Conservation (phyloP, 1,284 basidiomycete genomes). For the Tranzscheliella williamsii region DNA sequence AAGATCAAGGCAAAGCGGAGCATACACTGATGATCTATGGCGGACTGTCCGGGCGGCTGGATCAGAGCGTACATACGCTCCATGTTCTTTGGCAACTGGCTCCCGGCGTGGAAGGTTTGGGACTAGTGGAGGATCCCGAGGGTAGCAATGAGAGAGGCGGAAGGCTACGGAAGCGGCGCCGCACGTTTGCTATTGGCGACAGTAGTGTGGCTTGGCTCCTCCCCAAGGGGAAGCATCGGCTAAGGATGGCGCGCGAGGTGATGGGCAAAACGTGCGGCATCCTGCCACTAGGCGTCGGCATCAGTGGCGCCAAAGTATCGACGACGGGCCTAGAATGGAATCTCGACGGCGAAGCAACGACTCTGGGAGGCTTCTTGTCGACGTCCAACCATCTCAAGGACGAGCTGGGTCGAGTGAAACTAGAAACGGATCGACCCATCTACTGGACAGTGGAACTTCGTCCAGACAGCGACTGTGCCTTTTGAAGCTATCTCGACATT, state of each 20-base stretch:
- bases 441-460: conserved; percentile 79
- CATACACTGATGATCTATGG: conserved; percentile 74
- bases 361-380: conserved; percentile 66
- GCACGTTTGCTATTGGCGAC: conserved; percentile 78
- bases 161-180: conserved; percentile 64
- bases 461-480: conserved; percentile 15
- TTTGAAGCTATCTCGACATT: background rate
- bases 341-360: conserved; percentile 62
- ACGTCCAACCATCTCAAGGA: conserved; percentile 81
- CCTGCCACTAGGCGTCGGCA: conserved; percentile 74
- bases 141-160: conserved; percentile 13
- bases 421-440: conserved; percentile 79
- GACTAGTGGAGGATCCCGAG: conserved; percentile 35
- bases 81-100: conserved; percentile 78
- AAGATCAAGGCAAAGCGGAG: conserved; percentile 60
- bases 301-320: conserved; percentile 71
- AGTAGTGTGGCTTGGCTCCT: conserved; percentile 89
- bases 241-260: conserved; percentile 72
- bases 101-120: conserved; percentile 60
- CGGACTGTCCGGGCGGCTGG: conserved; percentile 84
- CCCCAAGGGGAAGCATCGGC: conserved; percentile 74
- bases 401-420: conserved; percentile 66
- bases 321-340: conserved; percentile 90
- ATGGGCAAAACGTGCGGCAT: conserved; percentile 90
- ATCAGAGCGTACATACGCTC: conserved; percentile 90